These are phyloP conservation scores for Nigrospora osmanthi DNA, from an alignment of 2,329 filamentous ascomycete species.

Conservation along the genomic window DNA sequence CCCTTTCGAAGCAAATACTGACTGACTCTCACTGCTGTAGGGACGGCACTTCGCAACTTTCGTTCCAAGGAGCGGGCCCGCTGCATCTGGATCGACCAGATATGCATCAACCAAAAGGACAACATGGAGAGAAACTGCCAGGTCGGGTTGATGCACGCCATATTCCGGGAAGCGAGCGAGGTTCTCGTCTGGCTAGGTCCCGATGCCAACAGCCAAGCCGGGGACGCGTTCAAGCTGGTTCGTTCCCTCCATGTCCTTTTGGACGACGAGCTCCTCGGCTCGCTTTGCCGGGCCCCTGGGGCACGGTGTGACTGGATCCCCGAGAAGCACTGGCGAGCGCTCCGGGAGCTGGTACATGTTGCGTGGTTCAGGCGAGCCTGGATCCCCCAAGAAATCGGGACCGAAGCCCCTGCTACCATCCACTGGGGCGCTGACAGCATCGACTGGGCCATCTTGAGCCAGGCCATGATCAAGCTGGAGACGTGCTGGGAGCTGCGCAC, in stretches of 20 bases:
- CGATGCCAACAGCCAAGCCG: conserved; percentile 3
- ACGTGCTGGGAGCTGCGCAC: too few species aligned
- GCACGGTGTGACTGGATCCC: conserved; percentile 4
- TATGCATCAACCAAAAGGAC: conserved; percentile 31
- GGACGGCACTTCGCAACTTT: not conserved
- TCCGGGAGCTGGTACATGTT: not conserved
- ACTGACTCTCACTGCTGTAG: not conserved
- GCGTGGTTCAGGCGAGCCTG: too few species aligned
- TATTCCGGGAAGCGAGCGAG: conserved; percentile 23
- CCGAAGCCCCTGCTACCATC: too few species aligned
- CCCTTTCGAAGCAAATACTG: too few species aligned
- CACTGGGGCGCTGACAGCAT: too few species aligned
- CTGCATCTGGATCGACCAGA: conserved; percentile 29
- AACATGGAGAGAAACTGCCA: conserved; percentile 24
- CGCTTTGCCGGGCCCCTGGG: conserved; percentile 10
- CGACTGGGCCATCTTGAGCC: too few species aligned
- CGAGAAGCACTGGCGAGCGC: not conserved
- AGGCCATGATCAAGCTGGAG: too few species aligned
- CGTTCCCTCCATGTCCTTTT: not conserved
- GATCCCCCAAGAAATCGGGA: too few species aligned
- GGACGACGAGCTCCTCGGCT: not conserved
- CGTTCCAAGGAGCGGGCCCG: not conserved
- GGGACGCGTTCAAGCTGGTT: conserved; percentile 1
- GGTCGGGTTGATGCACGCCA: conserved; percentile 28
- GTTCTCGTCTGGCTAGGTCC: conserved; percentile 28